Conservation (phyloP, 2,329 filamentous ascomycete genomes). For the Dactylonectria macrodidyma region DNA sequence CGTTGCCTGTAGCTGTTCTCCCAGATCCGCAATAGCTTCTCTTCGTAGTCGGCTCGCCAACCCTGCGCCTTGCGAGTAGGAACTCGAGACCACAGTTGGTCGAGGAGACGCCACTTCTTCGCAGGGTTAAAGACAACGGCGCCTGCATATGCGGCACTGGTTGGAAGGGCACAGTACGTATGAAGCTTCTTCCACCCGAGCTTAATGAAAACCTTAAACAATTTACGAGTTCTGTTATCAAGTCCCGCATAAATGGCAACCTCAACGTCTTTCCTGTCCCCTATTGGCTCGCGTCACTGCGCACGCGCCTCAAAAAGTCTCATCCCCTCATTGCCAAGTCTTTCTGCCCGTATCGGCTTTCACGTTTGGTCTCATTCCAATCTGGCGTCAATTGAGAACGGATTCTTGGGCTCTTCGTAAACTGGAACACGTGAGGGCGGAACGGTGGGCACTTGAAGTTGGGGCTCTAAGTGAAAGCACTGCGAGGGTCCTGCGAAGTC, state of each 20-base stretch:
- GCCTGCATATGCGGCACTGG: constrained; percentile 5
- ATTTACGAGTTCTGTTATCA: too few relatives aligned
- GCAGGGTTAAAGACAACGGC: constrained; percentile 6
- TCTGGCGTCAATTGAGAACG: neutral
- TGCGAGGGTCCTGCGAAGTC: neutral
- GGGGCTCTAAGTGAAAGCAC: neutral
- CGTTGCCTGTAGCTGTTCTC: too few relatives aligned
- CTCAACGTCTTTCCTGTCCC: constrained; percentile 2
- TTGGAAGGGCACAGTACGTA: constrained; percentile 1
- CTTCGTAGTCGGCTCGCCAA: too few relatives aligned
- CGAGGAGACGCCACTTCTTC: constrained; percentile 14
- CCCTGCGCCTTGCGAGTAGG: too few relatives aligned
- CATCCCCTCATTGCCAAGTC: neutral
- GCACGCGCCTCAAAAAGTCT: neutral
- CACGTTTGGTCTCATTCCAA: neutral
- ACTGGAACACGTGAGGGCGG: neutral
- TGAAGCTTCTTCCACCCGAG: constrained; percentile 15
- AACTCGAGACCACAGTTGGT: too few relatives aligned
- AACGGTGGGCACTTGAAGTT: neutral
- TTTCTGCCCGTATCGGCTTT: neutral
- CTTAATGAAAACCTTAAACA: constrained; percentile 6
- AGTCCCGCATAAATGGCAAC: too few relatives aligned
- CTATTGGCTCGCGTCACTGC: neutral
- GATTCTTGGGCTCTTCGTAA: neutral
- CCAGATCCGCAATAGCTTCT: too few relatives aligned